These are phyloP conservation scores for Crithidia expoeki DNA, from an alignment of 208 protist species.

Conservation along the genomic window DNA sequence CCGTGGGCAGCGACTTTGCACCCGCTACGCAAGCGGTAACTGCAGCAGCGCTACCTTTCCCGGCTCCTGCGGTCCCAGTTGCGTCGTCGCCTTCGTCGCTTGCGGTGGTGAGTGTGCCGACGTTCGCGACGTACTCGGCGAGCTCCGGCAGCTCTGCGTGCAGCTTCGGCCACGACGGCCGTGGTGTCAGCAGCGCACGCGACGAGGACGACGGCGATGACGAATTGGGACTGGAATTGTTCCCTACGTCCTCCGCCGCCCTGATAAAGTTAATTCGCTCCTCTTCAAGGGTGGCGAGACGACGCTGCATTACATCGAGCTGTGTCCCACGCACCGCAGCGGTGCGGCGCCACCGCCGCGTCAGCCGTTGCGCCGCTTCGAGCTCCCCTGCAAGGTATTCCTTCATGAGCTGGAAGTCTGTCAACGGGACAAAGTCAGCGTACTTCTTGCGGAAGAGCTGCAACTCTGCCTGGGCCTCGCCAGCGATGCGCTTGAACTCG, in stretches of 20 bases:
- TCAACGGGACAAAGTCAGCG: slow-evolving; percentile 60
- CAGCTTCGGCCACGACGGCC: slow-evolving; percentile 66
- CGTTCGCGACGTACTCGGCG: slow-evolving; percentile 32
- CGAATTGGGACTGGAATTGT: no score
- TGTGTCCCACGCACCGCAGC: slow-evolving; percentile 79
- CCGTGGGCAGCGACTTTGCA: slow-evolving; percentile 16
- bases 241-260: neutral
- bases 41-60: slow-evolving; percentile 1
- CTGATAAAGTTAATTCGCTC: slow-evolving; percentile 36
- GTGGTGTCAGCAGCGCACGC: slow-evolving; percentile 59
- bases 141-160: slow-evolving; percentile 48
- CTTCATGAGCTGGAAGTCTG: slow-evolving; percentile 74
- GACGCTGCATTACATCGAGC: slow-evolving; percentile 73
- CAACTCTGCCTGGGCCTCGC: slow-evolving; percentile 78
- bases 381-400: slow-evolving; percentile 73
- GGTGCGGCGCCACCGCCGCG: slow-evolving; percentile 71
- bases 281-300: slow-evolving; percentile 52
- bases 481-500: slow-evolving; percentile 79
- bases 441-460: slow-evolving; percentile 72
- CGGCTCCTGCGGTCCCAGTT: neutral
- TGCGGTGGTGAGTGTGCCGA: slow-evolving; percentile 20
- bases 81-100: slow-evolving; percentile 7
- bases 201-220: neutral
- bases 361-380: slow-evolving; percentile 42
- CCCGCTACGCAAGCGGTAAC: neutral